Evolutionary conservation across 2,329 filamentous ascomycete species (phyloP), one percentile per base, ranked within the genome.

Genomic region (Beauveria australis): DNA sequence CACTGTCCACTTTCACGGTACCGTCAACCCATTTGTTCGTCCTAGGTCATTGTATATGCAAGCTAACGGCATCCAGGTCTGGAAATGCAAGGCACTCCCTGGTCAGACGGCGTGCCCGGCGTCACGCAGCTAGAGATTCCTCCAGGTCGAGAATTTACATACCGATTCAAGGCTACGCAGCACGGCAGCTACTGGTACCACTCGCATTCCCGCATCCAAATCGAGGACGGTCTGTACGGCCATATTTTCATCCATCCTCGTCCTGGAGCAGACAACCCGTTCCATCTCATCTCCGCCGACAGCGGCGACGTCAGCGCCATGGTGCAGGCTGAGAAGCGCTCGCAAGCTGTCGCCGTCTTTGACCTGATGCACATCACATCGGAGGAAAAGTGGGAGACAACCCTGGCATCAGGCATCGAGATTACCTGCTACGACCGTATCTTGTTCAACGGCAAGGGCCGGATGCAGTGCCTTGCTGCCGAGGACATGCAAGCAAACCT

Each of bases 161-260:
- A 87, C 66, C 73, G 72, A 37, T 87, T 81, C 74, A 76, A 72
- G n/a, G 83, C 83, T 0, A 75, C 74, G 0, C 78, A 83, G 59
- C 79, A 82, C 64, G 85, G 85, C 3, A 79, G 78, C 47, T 84
- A 82, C 70, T 86, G 81, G 75, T 87, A 87, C 64, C 84, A 87
- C 70, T 78, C 81, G 0, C 84, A 87, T 66, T 75, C 76, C 26
- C 71, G 74, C 1, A 77, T 77, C 1, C 83, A 85, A 63, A 75
- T 87, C 16, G 79, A 84, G 61, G 84, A 88, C 64, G 85, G 85
- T 0, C 71, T 85, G 12, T 83, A 79, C 55, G 85, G 84, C 0
- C 71, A 83, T 3, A 79, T 87, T 1, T 67, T 80, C 10, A 81
- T 87, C 19, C 74, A 75, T 46, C 74, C 78, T 51, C 63, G 69